Percentiles rank a stretch among this genome's conserved stretches.
These are phyloP conservation scores for Bipolaris bicolor DNA, from an alignment of 2,329 filamentous ascomycete species.

Conservation along the genomic window DNA sequence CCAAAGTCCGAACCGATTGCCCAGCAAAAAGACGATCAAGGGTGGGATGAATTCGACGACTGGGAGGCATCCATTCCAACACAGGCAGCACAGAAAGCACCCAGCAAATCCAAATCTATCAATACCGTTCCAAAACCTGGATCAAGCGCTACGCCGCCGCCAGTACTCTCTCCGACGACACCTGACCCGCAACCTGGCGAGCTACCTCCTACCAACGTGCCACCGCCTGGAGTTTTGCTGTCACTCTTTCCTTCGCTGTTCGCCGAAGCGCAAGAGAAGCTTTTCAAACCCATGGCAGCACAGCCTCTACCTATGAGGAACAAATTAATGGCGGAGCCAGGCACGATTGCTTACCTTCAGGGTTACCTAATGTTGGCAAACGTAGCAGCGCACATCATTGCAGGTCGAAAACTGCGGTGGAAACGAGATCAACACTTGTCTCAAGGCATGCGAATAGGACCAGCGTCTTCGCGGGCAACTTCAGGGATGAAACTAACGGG, in stretches of 20 bases:
- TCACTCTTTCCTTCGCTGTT: conserved; percentile 77
- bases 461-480: conserved; percentile 69
- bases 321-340: conserved; percentile 67
- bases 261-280: conserved; percentile 65
- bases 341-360: conserved; percentile 67
- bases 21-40: conserved; percentile 43
- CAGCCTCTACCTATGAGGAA: conserved; percentile 65
- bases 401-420: conserved; percentile 86
- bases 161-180: conserved; percentile 29
- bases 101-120: conserved; percentile 6
- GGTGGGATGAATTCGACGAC: conserved; percentile 56
- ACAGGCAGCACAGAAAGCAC: conserved; percentile 16
- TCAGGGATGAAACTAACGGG: conserved; percentile 92
- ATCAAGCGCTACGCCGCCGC: conserved; percentile 14
- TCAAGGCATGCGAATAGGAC: conserved; percentile 85
- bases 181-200: conserved; percentile 37
- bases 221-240: conserved; percentile 83
- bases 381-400: conserved; percentile 79
- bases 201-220: conserved; percentile 80
- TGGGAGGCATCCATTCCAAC: conserved; percentile 46
- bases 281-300: conserved; percentile 70
- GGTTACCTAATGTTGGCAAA: conserved; percentile 68
- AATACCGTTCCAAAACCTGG: conserved; percentile 4
- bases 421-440: conserved; percentile 84
- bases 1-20: conserved; percentile 7